Conservation (phyloP, 257 asterid species). For the Pogostemon cablin region DNA sequence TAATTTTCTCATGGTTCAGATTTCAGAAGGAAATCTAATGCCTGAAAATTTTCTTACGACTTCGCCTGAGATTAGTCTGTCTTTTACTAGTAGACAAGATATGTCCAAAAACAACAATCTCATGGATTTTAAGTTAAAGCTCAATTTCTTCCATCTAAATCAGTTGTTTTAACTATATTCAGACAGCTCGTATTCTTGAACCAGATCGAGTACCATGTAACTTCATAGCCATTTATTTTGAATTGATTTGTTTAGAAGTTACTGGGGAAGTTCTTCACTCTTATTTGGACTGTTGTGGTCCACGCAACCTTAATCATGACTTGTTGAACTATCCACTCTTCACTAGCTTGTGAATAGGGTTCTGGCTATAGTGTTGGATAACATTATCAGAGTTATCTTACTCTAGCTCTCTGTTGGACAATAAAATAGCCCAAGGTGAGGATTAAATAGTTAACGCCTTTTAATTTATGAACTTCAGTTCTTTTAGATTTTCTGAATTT, state of each 20-base stretch:
- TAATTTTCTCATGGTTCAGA: conserved; percentile 18
- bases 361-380: conserved; percentile 13
- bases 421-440: conserved; percentile 1
- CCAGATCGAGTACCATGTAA: not conserved
- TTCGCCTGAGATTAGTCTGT: conserved; percentile 9
- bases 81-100: conserved; percentile 8
- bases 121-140: conserved; percentile 18
- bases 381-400: conserved; percentile 4
- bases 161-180: not conserved
- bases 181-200: not conserved
- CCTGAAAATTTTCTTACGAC: conserved; percentile 20
- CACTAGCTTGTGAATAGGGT: not conserved
- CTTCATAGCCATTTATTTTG: not conserved
- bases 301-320: not conserved
- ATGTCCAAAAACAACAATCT: not conserved
- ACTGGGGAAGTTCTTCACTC: not conserved
- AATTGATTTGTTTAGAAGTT: not conserved
- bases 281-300: not conserved
- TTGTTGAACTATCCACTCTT: conserved; percentile 9
- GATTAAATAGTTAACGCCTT: conserved; percentile 4
- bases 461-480: not conserved
- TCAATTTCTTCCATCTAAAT: conserved; percentile 12
- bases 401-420: not conserved
- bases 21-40: conserved; percentile 22
- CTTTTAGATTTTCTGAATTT: conserved; percentile 21